These are phyloP conservation scores for Trichoderma aggressivum DNA, from an alignment of 2,329 filamentous ascomycete species.

Conservation along the genomic window DNA sequence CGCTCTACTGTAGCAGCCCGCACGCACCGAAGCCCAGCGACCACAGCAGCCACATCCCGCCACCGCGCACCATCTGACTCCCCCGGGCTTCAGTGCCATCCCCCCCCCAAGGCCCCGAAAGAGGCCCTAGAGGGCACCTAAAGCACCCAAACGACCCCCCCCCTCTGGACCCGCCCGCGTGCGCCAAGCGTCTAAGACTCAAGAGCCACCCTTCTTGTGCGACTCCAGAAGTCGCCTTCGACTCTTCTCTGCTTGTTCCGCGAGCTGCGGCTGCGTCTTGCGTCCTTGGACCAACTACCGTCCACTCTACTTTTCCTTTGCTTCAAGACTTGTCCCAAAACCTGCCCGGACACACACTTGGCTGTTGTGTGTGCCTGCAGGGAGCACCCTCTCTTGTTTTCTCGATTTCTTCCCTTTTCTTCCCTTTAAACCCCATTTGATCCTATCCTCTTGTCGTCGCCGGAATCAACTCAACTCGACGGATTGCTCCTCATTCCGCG, in stretches of 20 bases:
- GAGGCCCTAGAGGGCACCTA: not conserved
- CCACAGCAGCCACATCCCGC: conserved; percentile 19
- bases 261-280: conserved; percentile 17
- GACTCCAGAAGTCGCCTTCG: conserved; percentile 19
- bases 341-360: conserved; percentile 12
- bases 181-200: conserved; percentile 20
- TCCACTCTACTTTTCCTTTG: conserved; percentile 16
- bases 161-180: conserved; percentile 20
- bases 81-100: not conserved
- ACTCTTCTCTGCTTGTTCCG: conserved; percentile 19
- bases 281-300: conserved; percentile 9
- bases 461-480: not conserved
- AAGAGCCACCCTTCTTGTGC: conserved; percentile 19
- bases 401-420: not conserved
- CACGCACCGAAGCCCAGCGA: conserved; percentile 6
- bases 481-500: conserved; percentile 4
- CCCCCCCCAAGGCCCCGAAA: not conserved
- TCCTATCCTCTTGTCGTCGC: not conserved
- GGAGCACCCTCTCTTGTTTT: conserved; percentile 19
- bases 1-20: not conserved
- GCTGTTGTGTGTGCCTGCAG: conserved; percentile 16
- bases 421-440: not conserved
- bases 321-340: conserved; percentile 10
- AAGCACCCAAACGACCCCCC: not conserved
- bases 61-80: conserved; percentile 16